A percentile compares a stretch with the other conserved stretches of the same genome.
These are phyloP conservation scores for Rhizophora apiculata DNA, from an alignment of 345 rosid species.

Conservation along the genomic window DNA sequence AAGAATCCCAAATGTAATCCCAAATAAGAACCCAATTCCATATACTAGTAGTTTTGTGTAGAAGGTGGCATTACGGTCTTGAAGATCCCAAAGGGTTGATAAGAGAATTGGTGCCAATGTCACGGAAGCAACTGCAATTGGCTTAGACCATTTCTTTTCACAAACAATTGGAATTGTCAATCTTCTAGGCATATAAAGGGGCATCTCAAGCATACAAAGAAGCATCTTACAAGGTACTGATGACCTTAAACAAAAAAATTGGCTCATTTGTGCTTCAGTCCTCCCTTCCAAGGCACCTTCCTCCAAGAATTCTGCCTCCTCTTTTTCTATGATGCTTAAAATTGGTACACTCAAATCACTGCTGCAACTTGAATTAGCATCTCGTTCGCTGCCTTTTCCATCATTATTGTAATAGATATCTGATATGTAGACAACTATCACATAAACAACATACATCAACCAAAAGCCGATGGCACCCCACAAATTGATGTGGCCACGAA, in stretches of 20 bases:
- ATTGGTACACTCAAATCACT: constrained; percentile 39
- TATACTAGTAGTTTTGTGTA: constrained; percentile 28
- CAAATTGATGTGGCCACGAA: constrained; percentile 46
- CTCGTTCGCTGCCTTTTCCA: constrained; percentile 6
- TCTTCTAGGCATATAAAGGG: constrained; percentile 71
- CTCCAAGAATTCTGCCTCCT: constrained; percentile 26
- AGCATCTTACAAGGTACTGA: constrained; percentile 29
- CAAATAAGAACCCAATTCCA: constrained; percentile 45
- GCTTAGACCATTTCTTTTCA: constrained; percentile 72
- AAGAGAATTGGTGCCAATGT: constrained; percentile 67
- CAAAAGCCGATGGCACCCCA: constrained; percentile 69
- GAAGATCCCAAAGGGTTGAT: constrained; percentile 46
- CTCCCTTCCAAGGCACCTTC: constrained; percentile 31
- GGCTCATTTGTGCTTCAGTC: constrained; percentile 16
- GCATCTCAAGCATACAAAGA: constrained; percentile 48
- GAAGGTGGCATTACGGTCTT: constrained; percentile 20
- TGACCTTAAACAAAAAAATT: constrained; percentile 20
- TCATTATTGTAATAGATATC: constrained; percentile 21
- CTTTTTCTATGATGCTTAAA: constrained; percentile 30
- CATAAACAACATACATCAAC: constrained; percentile 53
- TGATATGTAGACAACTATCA: constrained; percentile 50
- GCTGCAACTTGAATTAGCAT: constrained; percentile 18
- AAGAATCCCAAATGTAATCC: constrained; percentile 49
- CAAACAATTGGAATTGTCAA: constrained; percentile 74
- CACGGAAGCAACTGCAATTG: constrained; percentile 62